Evolutionary conservation across 768 basidiomycete species (phyloP), one percentile per base, ranked within the genome.

Genomic region (Russula virescens): DNA sequence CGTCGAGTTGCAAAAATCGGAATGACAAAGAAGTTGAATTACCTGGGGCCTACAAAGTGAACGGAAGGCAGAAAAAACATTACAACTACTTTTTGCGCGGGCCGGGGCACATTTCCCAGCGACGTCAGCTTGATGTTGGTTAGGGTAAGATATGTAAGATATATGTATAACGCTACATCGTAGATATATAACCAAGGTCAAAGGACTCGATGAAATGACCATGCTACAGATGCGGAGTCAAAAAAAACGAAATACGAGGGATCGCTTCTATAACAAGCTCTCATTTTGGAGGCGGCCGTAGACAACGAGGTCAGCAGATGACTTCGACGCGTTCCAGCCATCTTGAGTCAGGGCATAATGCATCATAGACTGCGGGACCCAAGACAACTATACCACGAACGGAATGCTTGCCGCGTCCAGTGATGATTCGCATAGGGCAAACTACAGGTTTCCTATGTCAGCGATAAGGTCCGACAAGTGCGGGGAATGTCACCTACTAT

Each of bases 351-450:
- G 77, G 1, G n/a, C n/a, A n/a, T n/a, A n/a, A n/a, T n/a, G 83
- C 81, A 47, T 80, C 83, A 51, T 80, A 79, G 14, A 94, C 77
- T 5, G 86, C 88, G 25, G 93, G 92, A 47, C 86, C 88, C 34
- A 94, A 77, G 10, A 94, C 87, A 35, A 84, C 81, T 26, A 84
- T 77, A 43, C 83, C 79, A 50, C 85, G 86, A 18, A 72, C 76
- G 2, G 91, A 93, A 72, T 94, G 93, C 5, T 78, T 80, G 5
- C 93, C 93, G 25, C 86, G 83, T 16, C 93, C 93, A 8, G 93
- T 95, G 68, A 95, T 86, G 55, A 95, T 83, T 60, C 76, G 82
- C 66, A 93, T 71, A 1, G 88, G 84, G 65, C 61, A 25, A 68
- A 59, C 40, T 67, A 58, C 47, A 55, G 19, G 34, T 58, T 53